Evolutionary conservation across 257 asterid genomes (phyloP).

Genomic region (Echium plantagineum): DNA sequence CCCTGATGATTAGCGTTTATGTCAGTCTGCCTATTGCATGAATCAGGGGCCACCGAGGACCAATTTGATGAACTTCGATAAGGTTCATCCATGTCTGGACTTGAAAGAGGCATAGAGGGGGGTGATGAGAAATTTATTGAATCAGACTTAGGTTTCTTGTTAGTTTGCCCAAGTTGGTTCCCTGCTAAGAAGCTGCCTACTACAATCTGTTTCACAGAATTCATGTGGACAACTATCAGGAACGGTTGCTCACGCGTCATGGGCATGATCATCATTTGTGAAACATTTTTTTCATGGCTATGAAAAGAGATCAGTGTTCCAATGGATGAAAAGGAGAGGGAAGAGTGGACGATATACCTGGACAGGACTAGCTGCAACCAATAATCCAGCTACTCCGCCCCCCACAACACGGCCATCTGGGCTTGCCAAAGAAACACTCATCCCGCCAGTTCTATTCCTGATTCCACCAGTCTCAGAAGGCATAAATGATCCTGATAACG

Average conservation of each 20-base stretch:
- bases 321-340: neutral
- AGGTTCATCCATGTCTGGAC: conserved; percentile 37
- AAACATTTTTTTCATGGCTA: neutral
- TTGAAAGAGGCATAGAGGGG: conserved; percentile 45
- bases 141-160: conserved; percentile 53
- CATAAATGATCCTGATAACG: conserved; percentile 80
- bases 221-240: neutral
- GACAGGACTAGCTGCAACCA: conserved; percentile 85
- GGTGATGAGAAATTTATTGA: conserved; percentile 20
- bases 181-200: conserved; percentile 85
- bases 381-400: conserved; percentile 85
- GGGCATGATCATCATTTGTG: neutral
- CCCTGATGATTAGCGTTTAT: conserved; percentile 42
- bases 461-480: conserved; percentile 82
- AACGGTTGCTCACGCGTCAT: neutral
- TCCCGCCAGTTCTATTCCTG: conserved; percentile 86
- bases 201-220: conserved; percentile 41
- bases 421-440: conserved; percentile 88
- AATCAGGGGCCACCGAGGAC: conserved; percentile 46
- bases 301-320: neutral
- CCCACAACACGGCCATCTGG: conserved; percentile 95
- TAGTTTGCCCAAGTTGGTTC: conserved; percentile 54
- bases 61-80: conserved; percentile 45
- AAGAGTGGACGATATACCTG: conserved; percentile 35
- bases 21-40: conserved; percentile 37